Evolutionary conservation across 2,329 filamentous ascomycete species (phyloP), one percentile per base, ranked within the genome.

Genomic region (Fusarium sp.): DNA sequence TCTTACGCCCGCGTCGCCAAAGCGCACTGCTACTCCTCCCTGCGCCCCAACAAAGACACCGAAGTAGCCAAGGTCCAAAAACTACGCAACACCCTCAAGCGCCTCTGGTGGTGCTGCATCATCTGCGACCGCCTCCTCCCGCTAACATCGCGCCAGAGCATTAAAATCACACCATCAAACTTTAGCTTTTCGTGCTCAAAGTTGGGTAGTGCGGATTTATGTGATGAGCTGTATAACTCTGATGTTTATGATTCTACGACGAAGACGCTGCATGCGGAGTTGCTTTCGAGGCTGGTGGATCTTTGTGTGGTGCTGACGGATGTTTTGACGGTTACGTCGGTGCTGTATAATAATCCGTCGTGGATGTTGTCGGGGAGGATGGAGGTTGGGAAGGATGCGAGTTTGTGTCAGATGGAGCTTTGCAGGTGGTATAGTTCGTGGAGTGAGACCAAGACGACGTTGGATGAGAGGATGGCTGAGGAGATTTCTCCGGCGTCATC

Each of bases 51-150:
- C 28, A 66, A 36, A n/a, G 56, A 64, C 0, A 59, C 55, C 2
- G 68, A 75, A 28, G 63, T 72, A 0, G 66, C 64, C 15, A 66
- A 72, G 8, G 52, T 65, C 0, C 64, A 68, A 32, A 78, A 76
- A 5, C 60, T 65, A 0, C 72, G 74, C n/a, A 78, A 76, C 13
- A 73, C 72, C 0, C 69, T 78, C 4, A 78, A 78, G 12, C 69
- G 76, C 1, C 48, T 78, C 0, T 78, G 76, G 76, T 78, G 76
- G 76, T 78, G 76, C 44, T 78, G 76, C 26, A 75, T 78, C 17
- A 75, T 78, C 17, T 76, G 73, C 39, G 76, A 78, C 20, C 72
- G 76, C 6, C 26, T 78, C 0, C 63, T 78, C 0, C 76, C 76
- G 0, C 66, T 78, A 4, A 78, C 76, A 0, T 78, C 76, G 1